Conservation (phyloP, 2,329 filamentous ascomycete species). For the Sporothrix dimorphospora region DNA sequence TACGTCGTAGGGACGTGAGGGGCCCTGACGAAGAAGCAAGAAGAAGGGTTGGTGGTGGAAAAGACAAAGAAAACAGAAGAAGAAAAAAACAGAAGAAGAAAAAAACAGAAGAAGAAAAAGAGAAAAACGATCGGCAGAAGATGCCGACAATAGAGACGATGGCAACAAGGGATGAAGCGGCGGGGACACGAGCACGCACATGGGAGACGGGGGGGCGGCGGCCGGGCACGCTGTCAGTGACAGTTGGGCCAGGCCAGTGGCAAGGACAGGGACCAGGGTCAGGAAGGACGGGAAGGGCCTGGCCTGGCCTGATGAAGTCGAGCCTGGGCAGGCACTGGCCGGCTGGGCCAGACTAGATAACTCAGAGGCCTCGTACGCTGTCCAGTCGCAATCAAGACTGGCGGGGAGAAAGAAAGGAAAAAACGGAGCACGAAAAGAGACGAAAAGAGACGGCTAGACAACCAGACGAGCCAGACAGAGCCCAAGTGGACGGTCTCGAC, state of each 20-base stretch:
- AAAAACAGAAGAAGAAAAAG: neutral
- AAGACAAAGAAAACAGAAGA: neutral
- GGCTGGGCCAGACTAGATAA: no score
- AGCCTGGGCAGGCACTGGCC: no score
- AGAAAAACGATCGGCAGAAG: neutral
- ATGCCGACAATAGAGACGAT: neutral
- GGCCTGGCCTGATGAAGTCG: no score
- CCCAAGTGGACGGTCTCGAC: neutral
- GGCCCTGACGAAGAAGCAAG: neutral
- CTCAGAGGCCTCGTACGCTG: neutral
- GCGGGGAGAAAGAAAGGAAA: neutral
- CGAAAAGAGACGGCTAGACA: no score
- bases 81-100: neutral
- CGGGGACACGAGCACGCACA: conserved; percentile 2
- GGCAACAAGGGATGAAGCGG: conserved; percentile 13
- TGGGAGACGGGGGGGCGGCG: neutral
- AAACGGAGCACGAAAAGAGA: neutral
- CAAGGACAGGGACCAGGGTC: neutral
- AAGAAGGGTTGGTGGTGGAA: neutral
- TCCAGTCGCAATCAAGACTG: neutral
- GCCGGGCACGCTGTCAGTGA: neutral
- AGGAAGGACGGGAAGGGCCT: neutral
- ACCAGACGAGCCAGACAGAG: neutral
- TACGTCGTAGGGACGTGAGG: neutral
- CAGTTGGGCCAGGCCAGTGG: neutral